Percentiles rank a stretch among this genome's conserved stretches.
These are phyloP conservation scores for Kodamaea fungicola DNA, from an alignment of 1,139 yeast genomes.

Conservation along the genomic window DNA sequence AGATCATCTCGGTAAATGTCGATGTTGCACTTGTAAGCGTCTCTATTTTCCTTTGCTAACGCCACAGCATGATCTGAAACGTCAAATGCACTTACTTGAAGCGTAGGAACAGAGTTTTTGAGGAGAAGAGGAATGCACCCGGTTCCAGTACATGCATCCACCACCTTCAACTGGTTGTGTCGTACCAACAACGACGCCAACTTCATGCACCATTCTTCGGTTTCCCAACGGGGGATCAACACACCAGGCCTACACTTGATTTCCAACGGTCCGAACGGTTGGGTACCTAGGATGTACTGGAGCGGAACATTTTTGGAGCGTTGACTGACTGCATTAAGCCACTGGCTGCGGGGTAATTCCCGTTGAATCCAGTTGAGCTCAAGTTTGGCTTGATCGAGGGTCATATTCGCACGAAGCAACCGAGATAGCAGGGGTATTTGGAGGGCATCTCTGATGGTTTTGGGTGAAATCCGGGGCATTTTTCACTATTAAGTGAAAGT, in stretches of 20 bases:
- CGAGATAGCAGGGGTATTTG: constrained; percentile 30
- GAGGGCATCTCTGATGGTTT: constrained; percentile 26
- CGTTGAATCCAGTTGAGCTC: constrained; percentile 41
- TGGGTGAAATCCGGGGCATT: constrained; percentile 34
- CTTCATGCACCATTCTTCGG: constrained; percentile 80
- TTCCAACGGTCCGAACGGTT: constrained; percentile 77
- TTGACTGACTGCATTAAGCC: constrained; percentile 33
- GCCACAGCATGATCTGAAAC: constrained; percentile 50
- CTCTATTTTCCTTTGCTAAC: constrained; percentile 48
- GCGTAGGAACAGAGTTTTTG: constrained; percentile 27
- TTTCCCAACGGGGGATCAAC: constrained; percentile 90
- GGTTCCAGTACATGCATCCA: constrained; percentile 87
- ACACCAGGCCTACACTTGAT: constrained; percentile 63
- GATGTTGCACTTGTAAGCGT: neutral
- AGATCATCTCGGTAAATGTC: constrained; percentile 6
- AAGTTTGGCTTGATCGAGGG: constrained; percentile 28
- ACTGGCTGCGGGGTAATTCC: constrained; percentile 34
- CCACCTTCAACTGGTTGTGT: constrained; percentile 21
- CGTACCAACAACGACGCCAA: constrained; percentile 22
- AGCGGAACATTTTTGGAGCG: constrained; percentile 58
- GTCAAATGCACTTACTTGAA: constrained; percentile 53
- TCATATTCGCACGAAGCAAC: constrained; percentile 28
- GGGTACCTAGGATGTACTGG: constrained; percentile 79
- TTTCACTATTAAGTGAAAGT: no score
- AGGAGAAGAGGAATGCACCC: constrained; percentile 77